Evolutionary conservation across 2,329 filamentous ascomycete genomes (phyloP), one percentile per base, ranked within the genome.

Genomic region (Ustulina deusta): DNA sequence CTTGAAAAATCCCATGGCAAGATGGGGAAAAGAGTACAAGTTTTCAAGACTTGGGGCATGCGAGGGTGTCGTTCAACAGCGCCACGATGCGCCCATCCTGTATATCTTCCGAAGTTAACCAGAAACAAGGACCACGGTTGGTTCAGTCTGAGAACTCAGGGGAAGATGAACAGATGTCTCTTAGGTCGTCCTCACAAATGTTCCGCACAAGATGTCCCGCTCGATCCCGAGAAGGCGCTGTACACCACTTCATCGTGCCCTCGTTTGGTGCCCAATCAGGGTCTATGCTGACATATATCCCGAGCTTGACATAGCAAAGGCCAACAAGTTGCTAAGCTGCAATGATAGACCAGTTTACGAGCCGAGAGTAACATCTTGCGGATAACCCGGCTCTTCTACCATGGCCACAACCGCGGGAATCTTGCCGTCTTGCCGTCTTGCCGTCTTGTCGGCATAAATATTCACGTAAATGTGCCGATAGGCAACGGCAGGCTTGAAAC

Each of bases 201-300:
- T n/a, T 42, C 36, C 32, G 22, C 20, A 29, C 34, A 20, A 59
- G 20, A 44, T 49, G 34, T 51, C 54, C 36, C 40, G 7, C 27
- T 27, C 13, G 27, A 59, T 17, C 32, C n/a, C 20, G 25, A 11
- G 6, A 25, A 11, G 46, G 27, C 46, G 27, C 22, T 46, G n/a
- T 38, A 27, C n/a, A 27, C 51, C 36, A 10, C 36, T 25, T 32
- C 17, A 25, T 40, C 5, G 22, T 55, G 27, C 15, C 25, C 52
- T 67, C 67, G 63, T 54, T 61, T 46, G 42, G 46, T 27, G 25
- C n/a, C 64, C 67, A 69, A 69, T 67, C 56, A 48, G n/a, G 46
- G 34, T 34, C 32, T 22, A 51, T 6, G 11, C 17, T 27, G 13
- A 13, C n/a, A 49, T 20, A 42, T 27, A 55, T 22, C 27, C 3